Base-by-base conservation (phyloP, 805 yeast genomes). In the Candida awuae region DNA sequence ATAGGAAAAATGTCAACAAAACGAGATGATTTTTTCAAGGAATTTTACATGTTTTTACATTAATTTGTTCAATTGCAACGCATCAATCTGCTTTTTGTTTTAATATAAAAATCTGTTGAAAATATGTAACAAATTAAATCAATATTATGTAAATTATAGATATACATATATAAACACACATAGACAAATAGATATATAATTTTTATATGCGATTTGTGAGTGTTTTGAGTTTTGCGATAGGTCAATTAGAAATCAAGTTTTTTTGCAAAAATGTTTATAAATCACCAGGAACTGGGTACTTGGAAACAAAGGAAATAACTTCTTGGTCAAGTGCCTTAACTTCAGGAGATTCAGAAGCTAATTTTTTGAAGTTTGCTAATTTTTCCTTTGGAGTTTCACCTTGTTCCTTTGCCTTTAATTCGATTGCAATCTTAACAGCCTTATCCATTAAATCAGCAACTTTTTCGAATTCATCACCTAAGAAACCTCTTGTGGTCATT, bases 401-500 rank as follows among this genome's bases (percentile, higher is more conserved):
- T 43, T 69, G 53, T 53, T 77, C 80, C 54, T 70, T 63, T 17
- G 70, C 51, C 62, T 80, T 81, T 57, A 84, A 67, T 22, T 66
- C 68, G 39, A 71, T 61, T 18, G 95, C 75, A 51, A 84, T 68
- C 38, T 73, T 70, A 43, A 84, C 87, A 27, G 96, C 94, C 50
- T 67, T 64, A 58, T 83, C 84, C 55, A 90, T 84, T 68, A 73
- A 86, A 38, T 69, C 73, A 31, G 88, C 90, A 41, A 90, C 92
- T 58, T 73, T 72, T 46, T 70, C 77, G 58, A 90, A 90, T 54
- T 90, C 97, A 41, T 66, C 72, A 45, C 71, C 73, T 38, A 75
- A 75, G 57, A 90, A 81, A 34, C 96, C 97, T 69, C 98, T 80
- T 38, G 97, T 86, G 41, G 97, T 82, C 97, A 90, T 90, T 34